Percentiles rank a stretch among this genome's conserved stretches.
Evolutionary conservation across 805 yeast species (phyloP).

Genomic region (Metschnikowia henanensis): DNA sequence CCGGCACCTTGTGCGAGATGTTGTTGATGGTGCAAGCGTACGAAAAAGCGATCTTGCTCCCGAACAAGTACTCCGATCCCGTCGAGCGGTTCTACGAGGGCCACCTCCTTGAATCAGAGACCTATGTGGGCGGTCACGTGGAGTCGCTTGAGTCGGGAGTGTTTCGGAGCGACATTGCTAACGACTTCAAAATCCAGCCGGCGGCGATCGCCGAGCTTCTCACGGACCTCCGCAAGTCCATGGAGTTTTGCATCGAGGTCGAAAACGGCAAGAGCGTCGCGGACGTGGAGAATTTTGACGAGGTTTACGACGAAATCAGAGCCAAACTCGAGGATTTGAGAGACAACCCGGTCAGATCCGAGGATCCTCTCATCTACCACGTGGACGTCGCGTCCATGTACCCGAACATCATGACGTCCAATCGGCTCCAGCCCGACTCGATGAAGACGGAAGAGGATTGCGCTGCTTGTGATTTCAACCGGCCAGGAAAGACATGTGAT

Average conservation of each 20-base stretch:
- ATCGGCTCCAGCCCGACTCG: slow-evolving; percentile 96
- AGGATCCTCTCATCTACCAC: slow-evolving; percentile 88
- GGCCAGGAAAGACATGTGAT: slow-evolving; percentile 94
- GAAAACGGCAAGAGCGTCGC: slow-evolving; percentile 74
- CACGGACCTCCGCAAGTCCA: slow-evolving; percentile 68
- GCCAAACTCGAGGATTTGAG: slow-evolving; percentile 56
- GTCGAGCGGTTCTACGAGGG: slow-evolving; percentile 95
- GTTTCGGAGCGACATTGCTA: slow-evolving; percentile 82
- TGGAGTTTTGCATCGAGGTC: slow-evolving; percentile 79
- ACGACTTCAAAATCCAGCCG: slow-evolving; percentile 76
- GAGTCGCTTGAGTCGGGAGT: slow-evolving; percentile 98
- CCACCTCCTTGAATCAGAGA: slow-evolving; percentile 89
- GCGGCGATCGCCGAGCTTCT: slow-evolving; percentile 79
- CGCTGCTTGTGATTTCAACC: slow-evolving; percentile 95
- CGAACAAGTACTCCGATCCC: slow-evolving; percentile 93
- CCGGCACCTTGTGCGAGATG: slow-evolving; percentile 99
- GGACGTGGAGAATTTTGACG: slow-evolving; percentile 80
- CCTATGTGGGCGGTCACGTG: slow-evolving; percentile 99
- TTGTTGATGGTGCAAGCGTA: slow-evolving; percentile 95
- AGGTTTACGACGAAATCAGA: slow-evolving; percentile 61
- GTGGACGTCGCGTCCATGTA: slow-evolving; percentile 99
- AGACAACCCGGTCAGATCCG: slow-evolving; percentile 61
- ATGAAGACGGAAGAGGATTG: slow-evolving; percentile 95
- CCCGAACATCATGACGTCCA: slow-evolving; percentile 97
- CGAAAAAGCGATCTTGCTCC: slow-evolving; percentile 69